Evolutionary conservation across 192 early-diverging fungal genomes (phyloP).

Genomic region (Kappamyces sp.): DNA sequence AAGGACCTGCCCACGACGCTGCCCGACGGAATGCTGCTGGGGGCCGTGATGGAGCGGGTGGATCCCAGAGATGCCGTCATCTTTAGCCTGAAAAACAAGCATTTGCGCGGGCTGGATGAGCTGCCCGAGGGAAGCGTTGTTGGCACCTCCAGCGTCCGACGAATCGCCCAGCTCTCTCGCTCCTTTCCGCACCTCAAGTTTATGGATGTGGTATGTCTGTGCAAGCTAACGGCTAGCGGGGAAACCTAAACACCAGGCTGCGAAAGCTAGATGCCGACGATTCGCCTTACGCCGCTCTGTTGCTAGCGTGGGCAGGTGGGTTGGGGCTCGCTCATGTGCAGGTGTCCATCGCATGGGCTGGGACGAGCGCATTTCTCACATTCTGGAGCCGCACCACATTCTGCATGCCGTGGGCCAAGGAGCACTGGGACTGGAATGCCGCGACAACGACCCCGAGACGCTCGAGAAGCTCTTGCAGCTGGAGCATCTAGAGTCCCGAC

Average conservation of each 20-base stretch:
- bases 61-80: slow-evolving; percentile 87
- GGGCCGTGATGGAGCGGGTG: slow-evolving; percentile 78
- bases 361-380: slow-evolving; percentile 64
- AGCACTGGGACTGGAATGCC: slow-evolving; percentile 78
- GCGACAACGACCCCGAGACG: slow-evolving; percentile 53
- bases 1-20: slow-evolving; percentile 89
- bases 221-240: slow-evolving; percentile 33
- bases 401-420: slow-evolving; percentile 92
- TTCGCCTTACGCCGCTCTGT: slow-evolving; percentile 64
- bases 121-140: slow-evolving; percentile 71
- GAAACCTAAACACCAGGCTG: slow-evolving; percentile 78
- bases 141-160: slow-evolving; percentile 82
- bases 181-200: slow-evolving; percentile 72
- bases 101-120: slow-evolving; percentile 41
- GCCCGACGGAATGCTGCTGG: slow-evolving; percentile 74
- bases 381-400: slow-evolving; percentile 51
- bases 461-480: slow-evolving; percentile 53
- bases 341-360: slow-evolving; percentile 70
- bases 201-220: slow-evolving; percentile 62
- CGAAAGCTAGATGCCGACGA: slow-evolving; percentile 76
- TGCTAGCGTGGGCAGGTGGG: slow-evolving; percentile 59
- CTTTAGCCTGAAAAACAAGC: slow-evolving; percentile 35
- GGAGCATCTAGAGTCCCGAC: slow-evolving; percentile 55
- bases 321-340: slow-evolving; percentile 29
- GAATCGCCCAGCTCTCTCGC: slow-evolving; percentile 77